Conservation (phyloP, 1,139 yeast species). For the Hanseniaspora sp. region DNA sequence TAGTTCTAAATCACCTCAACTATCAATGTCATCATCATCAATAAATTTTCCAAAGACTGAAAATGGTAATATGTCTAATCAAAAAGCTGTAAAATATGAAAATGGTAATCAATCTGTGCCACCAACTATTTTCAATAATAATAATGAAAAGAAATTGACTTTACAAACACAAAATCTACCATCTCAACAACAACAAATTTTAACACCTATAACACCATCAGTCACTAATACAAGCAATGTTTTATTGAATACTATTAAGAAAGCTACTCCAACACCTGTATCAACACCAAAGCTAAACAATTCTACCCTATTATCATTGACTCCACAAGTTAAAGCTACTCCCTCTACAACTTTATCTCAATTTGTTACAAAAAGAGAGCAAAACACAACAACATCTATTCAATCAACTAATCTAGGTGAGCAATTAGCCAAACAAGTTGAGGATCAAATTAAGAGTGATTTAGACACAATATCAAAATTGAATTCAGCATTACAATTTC, state of each 20-base stretch:
- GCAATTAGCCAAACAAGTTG: not conserved
- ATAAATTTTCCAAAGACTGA: too few relatives aligned
- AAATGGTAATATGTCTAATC: too few relatives aligned
- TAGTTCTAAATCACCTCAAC: too few relatives aligned
- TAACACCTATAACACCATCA: not conserved
- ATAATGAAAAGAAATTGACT: not conserved
- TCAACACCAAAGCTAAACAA: constrained; percentile 12
- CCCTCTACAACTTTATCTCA: not conserved
- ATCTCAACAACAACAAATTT: not conserved
- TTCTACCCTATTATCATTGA: not conserved
- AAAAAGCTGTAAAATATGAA: too few relatives aligned
- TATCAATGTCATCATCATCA: too few relatives aligned
- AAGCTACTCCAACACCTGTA: not conserved
- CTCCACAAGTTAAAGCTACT: not conserved
- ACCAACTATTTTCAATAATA: too few relatives aligned
- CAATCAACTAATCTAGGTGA: not conserved
- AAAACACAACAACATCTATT: not conserved
- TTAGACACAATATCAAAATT: not conserved
- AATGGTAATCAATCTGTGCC: too few relatives aligned
- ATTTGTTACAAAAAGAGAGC: not conserved
- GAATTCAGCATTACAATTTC: not conserved
- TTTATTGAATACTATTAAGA: not conserved
- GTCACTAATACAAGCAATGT: not conserved
- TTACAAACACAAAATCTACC: not conserved
- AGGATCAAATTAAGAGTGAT: constrained; percentile 9